Base-by-base conservation (phyloP, 169 alveolate genomes). In the Cryptosporidium ryanae region DNA sequence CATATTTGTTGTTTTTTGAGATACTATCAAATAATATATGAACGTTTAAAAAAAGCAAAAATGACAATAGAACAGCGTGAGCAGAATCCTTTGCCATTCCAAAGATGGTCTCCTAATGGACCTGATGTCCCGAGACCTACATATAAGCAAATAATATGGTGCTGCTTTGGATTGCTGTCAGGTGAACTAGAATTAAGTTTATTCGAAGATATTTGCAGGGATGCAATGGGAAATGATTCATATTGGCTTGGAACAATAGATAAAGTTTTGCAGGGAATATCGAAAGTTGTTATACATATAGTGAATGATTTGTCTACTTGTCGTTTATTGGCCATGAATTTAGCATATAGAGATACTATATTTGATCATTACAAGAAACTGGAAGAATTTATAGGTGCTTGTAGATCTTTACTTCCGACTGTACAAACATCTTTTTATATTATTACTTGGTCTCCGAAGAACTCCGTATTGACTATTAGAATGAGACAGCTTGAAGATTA, bases 221-320 rank as follows among this genome's bases (percentile, higher is more conserved):
- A 82, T 52, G 82, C 92, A 23, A 89, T 92, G 84, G 95, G 94
- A 32, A 93, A 89, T 90, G 94, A 93, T 65, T 59, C 93, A 5
- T 93, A 90, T 68, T 71, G 93, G 64, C 90, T 93, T 29, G 92
- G 93, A 65, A 92, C 93, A 55, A 90, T 93, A 90, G 96, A 93
- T 64, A 93, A 93, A 83, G 87, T 76, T 8, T 29, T 76, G 7
- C 71, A 59, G 64, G 87, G 87, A 10, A 76, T 76, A 18, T 76
- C 87, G 25, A 76, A 76, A 43, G 87, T 76, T 52, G 71, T 59
- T n/a, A 44, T 76, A n/a, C 87, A 76, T 46, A 76, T 76, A 1
- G 87, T 76, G 2, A 76, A 76, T 76, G 87, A 76, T 15, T 61
- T 76, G n/a, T 52, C 87, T 10, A 76, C 87, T 38, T 76, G 87